Evolutionary conservation across 345 rosid genomes (phyloP).

Genomic region (Sisymbrium altissimum): DNA sequence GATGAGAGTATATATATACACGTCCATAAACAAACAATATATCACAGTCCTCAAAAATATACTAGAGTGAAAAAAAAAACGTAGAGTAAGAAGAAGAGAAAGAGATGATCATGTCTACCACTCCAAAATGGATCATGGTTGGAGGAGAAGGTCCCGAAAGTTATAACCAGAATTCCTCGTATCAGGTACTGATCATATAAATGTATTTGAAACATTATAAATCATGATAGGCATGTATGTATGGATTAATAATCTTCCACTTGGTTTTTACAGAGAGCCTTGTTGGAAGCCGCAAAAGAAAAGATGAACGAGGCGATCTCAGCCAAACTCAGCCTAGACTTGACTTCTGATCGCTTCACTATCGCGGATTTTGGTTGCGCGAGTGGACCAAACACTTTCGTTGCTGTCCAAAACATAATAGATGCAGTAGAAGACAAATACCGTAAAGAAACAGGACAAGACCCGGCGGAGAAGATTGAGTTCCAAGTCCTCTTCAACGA

Average conservation of each 20-base stretch:
- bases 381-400: not conserved
- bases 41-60: too few relatives aligned
- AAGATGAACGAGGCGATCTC: conserved; percentile 8
- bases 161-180: too few relatives aligned
- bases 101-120: too few relatives aligned
- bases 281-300: conserved; percentile 9
- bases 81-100: too few relatives aligned
- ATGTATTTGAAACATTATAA: too few relatives aligned
- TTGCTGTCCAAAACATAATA: conserved; percentile 16
- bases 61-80: too few relatives aligned
- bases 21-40: too few relatives aligned
- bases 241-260: not conserved
- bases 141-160: too few relatives aligned
- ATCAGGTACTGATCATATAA: too few relatives aligned
- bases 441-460: conserved; percentile 2
- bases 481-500: conserved; percentile 37
- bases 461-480: conserved; percentile 16
- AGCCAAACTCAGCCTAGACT: conserved; percentile 2
- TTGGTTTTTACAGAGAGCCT: conserved; percentile 3
- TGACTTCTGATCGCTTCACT: not conserved
- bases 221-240: too few relatives aligned
- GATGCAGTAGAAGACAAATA: conserved; percentile 17
- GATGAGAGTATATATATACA: too few relatives aligned
- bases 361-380: conserved; percentile 23
- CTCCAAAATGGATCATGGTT: too few relatives aligned